A percentile compares a stretch with the other conserved stretches of the same genome.
Evolutionary conservation across 805 yeast species (phyloP).

Genomic region (Candida boleticola): DNA sequence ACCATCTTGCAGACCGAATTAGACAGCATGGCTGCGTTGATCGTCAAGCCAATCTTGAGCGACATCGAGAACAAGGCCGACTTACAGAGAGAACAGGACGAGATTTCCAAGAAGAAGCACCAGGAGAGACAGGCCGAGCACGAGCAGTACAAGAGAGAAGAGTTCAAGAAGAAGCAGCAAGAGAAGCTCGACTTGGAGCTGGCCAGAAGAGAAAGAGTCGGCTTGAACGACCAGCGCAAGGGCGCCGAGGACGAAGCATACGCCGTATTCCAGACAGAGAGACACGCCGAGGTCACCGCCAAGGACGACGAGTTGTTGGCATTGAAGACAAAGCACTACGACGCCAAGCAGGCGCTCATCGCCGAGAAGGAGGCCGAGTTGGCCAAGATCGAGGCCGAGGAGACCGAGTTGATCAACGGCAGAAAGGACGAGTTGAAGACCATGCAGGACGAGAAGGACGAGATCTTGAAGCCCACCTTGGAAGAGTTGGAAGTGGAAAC

Average conservation of each 20-base stretch:
- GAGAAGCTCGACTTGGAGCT: conserved; percentile 33
- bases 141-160: conserved; percentile 28
- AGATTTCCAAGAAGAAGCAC: conserved; percentile 29
- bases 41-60: conserved; percentile 79
- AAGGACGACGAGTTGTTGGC: conserved; percentile 29
- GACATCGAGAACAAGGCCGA: conserved; percentile 71
- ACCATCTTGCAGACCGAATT: conserved; percentile 73
- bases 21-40: conserved; percentile 70
- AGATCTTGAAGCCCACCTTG: conserved; percentile 51
- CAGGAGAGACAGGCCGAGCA: conserved; percentile 34
- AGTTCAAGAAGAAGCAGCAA: conserved; percentile 25
- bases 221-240: conserved; percentile 31
- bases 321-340: conserved; percentile 38
- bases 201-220: conserved; percentile 34
- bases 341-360: conserved; percentile 40
- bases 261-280: conserved; percentile 26
- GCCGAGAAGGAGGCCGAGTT: conserved; percentile 47
- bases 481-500: conserved; percentile 52
- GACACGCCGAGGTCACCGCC: conserved; percentile 28
- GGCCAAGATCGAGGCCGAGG: conserved; percentile 42
- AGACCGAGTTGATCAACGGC: conserved; percentile 41
- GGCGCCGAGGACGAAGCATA: conserved; percentile 26
- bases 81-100: conserved; percentile 57
- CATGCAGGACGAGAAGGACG: conserved; percentile 53
- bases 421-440: conserved; percentile 47